Evolutionary conservation across 192 early-diverging fungal species (phyloP), one percentile per base, ranked within the genome.

Genomic region (Mortierella antarctica): DNA sequence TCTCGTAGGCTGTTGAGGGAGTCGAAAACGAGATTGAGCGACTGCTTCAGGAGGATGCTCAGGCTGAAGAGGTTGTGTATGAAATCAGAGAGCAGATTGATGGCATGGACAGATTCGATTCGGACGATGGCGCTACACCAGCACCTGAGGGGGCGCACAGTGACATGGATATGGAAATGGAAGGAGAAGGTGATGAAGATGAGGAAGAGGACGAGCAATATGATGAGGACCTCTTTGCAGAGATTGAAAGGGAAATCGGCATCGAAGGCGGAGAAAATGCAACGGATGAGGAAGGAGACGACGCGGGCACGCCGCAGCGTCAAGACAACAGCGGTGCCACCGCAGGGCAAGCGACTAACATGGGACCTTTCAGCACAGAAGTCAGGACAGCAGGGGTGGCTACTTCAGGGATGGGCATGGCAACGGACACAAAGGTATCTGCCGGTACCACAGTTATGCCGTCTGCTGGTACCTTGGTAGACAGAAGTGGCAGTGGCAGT

Each of bases 11-110:
- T 4, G 91, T 93, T 58, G 95, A 96, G 74, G 89, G 91, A 44
- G 93, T 96, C 0, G 95, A 96, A 57, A 80, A 85, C 41, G 95
- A 96, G 71, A 93, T 96, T 7, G 94, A 95, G 49, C 82, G 94
- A 58, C 78, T 96, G 50, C 84, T 96, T 10, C 74, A 91, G 58
- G 89, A 89, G 15, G 94, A 95, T 84, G 83, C 88, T 2, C 77
- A 86, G 45, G 93, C 95, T 5, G 91, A 93, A 39, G 85, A 94
- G 42, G 90, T 95, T 10, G 58, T 73, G 42, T 93, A 89, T 67
- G 91, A 67, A 10, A 74, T 78, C 21, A 20, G 57, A 21, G 44
- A 58, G 48, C 57, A 68, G 41, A 44, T 58, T 20, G 74, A 74
- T 46, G 69, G 55, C 44, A 72, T 51, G 63, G 65, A 68, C 53